Evolutionary conservation across 169 alveolate genomes (phyloP), one percentile per base, ranked within the genome.

Genomic region (Eimeria praecox): DNA sequence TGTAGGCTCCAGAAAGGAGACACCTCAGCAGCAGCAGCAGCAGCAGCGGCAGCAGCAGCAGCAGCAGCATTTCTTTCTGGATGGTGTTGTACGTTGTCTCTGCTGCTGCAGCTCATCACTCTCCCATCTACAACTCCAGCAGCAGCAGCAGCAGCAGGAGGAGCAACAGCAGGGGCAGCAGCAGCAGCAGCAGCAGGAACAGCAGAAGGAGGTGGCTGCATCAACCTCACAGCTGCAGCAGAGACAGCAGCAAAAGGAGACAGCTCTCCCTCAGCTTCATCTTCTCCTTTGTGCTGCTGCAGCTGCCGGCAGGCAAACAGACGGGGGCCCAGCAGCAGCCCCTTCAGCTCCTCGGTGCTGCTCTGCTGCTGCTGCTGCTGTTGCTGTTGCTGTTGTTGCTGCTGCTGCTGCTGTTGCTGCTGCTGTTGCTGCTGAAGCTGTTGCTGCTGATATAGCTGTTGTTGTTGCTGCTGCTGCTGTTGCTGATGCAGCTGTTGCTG

Each of bases 391-490:
- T 9, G 90, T 33, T 80, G 69, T 73, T 80, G 89, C 66, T 80
- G 89, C 69, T 46, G 64, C 90, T 49, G 59, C 35, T n/a, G n/a
- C n/a, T n/a, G n/a, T n/a, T n/a, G n/a, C n/a, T 33, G 40, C 59
- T 14, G 90, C 90, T n/a, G 75, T 54, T 14, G 75, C 77, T 82
- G 73, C 71, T 46, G 90, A 40, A 54, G 91, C 75, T 83, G 91
- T 52, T 83, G 91, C 91, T n/a, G n/a, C n/a, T n/a, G n/a, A n/a
- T n/a, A n/a, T n/a, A n/a, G n/a, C n/a, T n/a, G n/a, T n/a, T n/a
- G n/a, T n/a, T 44, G 66, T 66, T 44, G 88, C 88, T 77, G 87
- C 59, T 77, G 87, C 87, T 78, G 88, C 88, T 78, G 88, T 40
- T 78, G 88, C 88, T n/a, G 75, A 42, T 54, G n/a, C 75, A 49